Base-by-base conservation (phyloP, 2,329 filamentous ascomycete genomes). In the Cercospora berteroae region DNA sequence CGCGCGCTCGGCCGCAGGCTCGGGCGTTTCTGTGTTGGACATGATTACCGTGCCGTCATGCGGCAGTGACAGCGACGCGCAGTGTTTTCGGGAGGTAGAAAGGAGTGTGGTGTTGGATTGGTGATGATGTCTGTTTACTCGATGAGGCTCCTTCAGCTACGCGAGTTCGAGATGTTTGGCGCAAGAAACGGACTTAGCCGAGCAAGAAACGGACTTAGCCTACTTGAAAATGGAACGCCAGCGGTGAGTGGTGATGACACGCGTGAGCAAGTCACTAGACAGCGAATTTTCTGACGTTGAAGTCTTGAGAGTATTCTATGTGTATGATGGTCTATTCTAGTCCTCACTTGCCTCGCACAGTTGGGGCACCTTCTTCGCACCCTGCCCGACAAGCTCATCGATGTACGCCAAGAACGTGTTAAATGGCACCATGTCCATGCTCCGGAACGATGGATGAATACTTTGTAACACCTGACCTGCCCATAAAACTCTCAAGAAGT, bases 381-480 rank as follows among this genome's bases (percentile, higher is more conserved):
- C 74, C 62, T 72, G 67, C 1, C 92, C 91, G 0, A 90, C 88
- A 64, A 94, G 76, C 0, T 85, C 88, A 77, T 93, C 90, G 71
- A 94, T 84, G 77, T 94, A 94, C 0, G 74, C 84, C 67, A 94
- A 74, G 55, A 94, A 78, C 0, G 80, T 86, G 70, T 89, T 84
- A 1, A 89, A 77, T 9, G 89, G 88, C 31, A 94, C 71, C 90
- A 94, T 90, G 72, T 93, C 87, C 76, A 94, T 84, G 31, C 78
- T 65, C 0, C 89, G 90, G n/a, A 95, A 79, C 25, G 78, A 84
- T 1, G 91, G 90, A 73, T 87, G 89, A 9, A 89, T 90, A 52
- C 90, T 93, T 64, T 77, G 81, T 67, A 95, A 76, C 0, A 90
- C 83, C 76, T 85, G 81, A 0, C 91, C 92, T 44, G 89, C 85